A percentile compares a stretch with the other conserved stretches of the same genome.
Evolutionary conservation across 148 eudicot genomes (phyloP).

Genomic region (Chenopodium quinoa): DNA sequence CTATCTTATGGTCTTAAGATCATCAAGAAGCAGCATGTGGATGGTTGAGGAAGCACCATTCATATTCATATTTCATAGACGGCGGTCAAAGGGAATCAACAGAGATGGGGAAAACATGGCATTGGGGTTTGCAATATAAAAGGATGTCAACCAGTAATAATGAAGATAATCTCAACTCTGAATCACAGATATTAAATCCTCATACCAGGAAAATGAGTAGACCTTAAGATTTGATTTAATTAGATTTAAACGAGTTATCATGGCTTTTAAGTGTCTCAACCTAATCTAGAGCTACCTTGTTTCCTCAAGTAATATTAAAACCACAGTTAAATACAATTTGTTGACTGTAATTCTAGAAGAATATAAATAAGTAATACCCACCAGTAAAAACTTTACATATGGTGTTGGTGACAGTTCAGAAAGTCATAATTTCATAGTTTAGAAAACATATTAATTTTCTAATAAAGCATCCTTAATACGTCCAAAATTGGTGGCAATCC

Average conservation of each 20-base stretch:
- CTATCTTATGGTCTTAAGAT: neutral
- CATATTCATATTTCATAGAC: neutral
- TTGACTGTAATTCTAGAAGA: no score
- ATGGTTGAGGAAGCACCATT: neutral
- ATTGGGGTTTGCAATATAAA: constrained; percentile 5
- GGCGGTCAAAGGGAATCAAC: constrained; percentile 18
- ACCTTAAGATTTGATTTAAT: neutral
- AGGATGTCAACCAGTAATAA: neutral
- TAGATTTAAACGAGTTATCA: neutral
- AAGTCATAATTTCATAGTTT: no score
- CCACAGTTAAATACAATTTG: no score
- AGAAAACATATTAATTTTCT: neutral
- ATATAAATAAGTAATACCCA: no score
- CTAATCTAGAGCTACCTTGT: neutral
- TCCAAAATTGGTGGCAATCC: neutral
- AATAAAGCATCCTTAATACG: neutral
- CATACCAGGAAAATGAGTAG: neutral
- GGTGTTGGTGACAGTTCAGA: no score
- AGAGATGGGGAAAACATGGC: constrained; percentile 27
- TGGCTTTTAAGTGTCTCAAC: neutral
- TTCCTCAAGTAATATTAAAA: no score
- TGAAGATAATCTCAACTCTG: neutral
- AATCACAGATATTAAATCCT: neutral
- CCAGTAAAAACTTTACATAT: no score
- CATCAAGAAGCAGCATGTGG: constrained; percentile 18